These are phyloP conservation scores for Phoma herbarum DNA, from an alignment of 2,329 filamentous ascomycete genomes.

Conservation along the genomic window DNA sequence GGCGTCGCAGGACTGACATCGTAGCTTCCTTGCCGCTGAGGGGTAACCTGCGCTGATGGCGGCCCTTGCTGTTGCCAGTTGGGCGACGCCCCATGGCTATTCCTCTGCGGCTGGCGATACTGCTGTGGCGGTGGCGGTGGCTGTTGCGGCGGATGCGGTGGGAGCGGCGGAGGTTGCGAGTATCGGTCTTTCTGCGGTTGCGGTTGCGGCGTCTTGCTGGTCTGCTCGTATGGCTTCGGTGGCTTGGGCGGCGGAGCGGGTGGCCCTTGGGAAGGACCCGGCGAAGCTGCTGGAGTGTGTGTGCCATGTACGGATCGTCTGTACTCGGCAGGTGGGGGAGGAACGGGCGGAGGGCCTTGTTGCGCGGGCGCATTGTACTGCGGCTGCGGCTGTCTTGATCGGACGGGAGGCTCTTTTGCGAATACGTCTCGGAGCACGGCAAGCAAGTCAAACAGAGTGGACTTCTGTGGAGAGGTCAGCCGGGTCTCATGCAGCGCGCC, in stretches of 20 bases:
- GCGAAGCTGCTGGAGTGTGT: slow-evolving; percentile 48
- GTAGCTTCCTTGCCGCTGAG: slow-evolving; percentile 30
- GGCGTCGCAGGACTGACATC: slow-evolving; percentile 40
- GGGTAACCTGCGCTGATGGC: too few relatives aligned
- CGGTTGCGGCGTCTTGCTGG: slow-evolving; percentile 34
- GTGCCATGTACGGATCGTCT: slow-evolving; percentile 45
- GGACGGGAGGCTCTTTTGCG: slow-evolving; percentile 91
- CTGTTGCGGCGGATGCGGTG: slow-evolving; percentile 47
- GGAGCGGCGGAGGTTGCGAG: slow-evolving; percentile 43
- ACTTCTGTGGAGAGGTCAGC: slow-evolving; percentile 67
- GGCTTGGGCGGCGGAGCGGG: slow-evolving; percentile 59
- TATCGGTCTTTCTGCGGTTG: slow-evolving; percentile 41
- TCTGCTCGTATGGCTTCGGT: slow-evolving; percentile 51
- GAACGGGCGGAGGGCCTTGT: slow-evolving; percentile 58
- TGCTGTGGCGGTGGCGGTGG: slow-evolving; percentile 28
- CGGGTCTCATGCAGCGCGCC: background rate
- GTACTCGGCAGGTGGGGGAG: slow-evolving; percentile 72
- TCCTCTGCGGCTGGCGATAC: slow-evolving; percentile 6
- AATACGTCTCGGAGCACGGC: slow-evolving; percentile 86
- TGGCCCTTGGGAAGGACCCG: slow-evolving; percentile 37
- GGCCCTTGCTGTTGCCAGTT: background rate
- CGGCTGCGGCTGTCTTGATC: slow-evolving; percentile 65
- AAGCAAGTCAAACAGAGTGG: slow-evolving; percentile 82
- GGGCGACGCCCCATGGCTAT: background rate
- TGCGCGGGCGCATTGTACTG: slow-evolving; percentile 50